Conservation (phyloP, 2,329 filamentous ascomycete genomes). For the Colletotrichum gloeosporioides region DNA sequence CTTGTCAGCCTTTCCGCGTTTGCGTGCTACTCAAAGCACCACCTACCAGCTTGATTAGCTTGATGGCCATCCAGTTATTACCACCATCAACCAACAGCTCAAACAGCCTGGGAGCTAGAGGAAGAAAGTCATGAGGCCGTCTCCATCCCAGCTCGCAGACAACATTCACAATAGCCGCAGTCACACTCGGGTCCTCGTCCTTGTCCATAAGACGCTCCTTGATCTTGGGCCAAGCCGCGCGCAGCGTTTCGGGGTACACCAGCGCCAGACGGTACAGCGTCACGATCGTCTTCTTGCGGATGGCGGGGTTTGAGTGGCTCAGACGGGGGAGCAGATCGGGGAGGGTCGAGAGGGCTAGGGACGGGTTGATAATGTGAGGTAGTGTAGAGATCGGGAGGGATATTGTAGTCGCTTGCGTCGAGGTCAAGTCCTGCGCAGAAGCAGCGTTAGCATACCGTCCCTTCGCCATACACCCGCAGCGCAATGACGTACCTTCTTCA, state of each 20-base stretch:
- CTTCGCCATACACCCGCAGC: neutral
- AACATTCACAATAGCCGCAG: conserved; percentile 94
- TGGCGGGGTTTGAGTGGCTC: conserved; percentile 81
- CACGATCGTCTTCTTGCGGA: conserved; percentile 95
- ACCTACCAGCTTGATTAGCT: conserved; percentile 91
- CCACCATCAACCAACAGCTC: conserved; percentile 89
- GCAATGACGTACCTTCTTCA: conserved; percentile 76
- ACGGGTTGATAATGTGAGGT: conserved; percentile 94
- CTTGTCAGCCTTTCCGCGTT: neutral
- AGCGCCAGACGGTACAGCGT: conserved; percentile 92
- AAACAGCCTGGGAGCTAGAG: conserved; percentile 88
- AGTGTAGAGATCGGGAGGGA: conserved; percentile 86
- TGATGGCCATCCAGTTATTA: conserved; percentile 99
- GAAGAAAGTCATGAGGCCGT: conserved; percentile 90
- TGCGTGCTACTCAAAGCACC: too few relatives aligned
- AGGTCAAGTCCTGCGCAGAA: conserved; percentile 70
- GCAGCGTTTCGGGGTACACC: conserved; percentile 94
- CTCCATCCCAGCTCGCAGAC: conserved; percentile 96
- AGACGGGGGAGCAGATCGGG: conserved; percentile 86
- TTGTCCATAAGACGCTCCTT: conserved; percentile 93
- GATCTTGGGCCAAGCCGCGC: conserved; percentile 95
- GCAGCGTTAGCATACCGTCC: neutral
- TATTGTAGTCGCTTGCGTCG: conserved; percentile 76
- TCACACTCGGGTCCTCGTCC: conserved; percentile 89
- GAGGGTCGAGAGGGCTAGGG: conserved; percentile 87